phyloP scores from a whole-genome alignment of 306 rosid species.

The Benincasa hispida region DNA sequence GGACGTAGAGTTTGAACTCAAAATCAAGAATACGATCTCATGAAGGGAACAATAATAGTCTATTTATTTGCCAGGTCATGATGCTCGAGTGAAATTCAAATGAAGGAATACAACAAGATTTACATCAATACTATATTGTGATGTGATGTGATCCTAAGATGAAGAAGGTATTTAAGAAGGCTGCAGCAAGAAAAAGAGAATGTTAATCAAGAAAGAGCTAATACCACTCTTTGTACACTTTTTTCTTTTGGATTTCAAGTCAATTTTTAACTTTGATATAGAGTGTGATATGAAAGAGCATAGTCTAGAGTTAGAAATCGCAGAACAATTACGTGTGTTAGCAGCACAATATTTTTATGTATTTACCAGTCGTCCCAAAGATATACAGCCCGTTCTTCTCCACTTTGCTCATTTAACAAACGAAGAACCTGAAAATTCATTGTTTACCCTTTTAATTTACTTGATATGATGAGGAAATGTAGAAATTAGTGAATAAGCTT shows the following conservation, averaged over 20 bases:
- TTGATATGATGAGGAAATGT: slow-evolving; percentile 7
- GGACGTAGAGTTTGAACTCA: background rate
- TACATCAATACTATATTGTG: background rate
- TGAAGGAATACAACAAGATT: background rate
- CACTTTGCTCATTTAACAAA: slow-evolving; percentile 61
- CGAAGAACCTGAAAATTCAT: slow-evolving; percentile 68
- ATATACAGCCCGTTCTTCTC: slow-evolving; percentile 54
- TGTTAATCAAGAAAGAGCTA: background rate
- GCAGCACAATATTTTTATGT: slow-evolving; percentile 11
- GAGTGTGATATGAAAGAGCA: background rate
- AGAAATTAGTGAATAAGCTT: slow-evolving; percentile 8
- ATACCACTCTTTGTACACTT: background rate
- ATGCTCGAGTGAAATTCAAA: background rate
- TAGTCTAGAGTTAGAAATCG: background rate
- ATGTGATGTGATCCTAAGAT: background rate
- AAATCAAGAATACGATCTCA: background rate
- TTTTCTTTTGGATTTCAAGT: background rate
- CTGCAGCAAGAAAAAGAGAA: background rate
- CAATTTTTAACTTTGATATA: background rate
- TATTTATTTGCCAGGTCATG: background rate
- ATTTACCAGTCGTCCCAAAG: slow-evolving; percentile 72
- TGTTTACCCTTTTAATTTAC: slow-evolving; percentile 11
- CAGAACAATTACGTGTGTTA: background rate
- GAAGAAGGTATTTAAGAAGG: background rate
- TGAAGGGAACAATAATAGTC: background rate